phyloP scores from a whole-genome alignment of 1,139 yeast species.

The Pneumocystis canis region DNA sequence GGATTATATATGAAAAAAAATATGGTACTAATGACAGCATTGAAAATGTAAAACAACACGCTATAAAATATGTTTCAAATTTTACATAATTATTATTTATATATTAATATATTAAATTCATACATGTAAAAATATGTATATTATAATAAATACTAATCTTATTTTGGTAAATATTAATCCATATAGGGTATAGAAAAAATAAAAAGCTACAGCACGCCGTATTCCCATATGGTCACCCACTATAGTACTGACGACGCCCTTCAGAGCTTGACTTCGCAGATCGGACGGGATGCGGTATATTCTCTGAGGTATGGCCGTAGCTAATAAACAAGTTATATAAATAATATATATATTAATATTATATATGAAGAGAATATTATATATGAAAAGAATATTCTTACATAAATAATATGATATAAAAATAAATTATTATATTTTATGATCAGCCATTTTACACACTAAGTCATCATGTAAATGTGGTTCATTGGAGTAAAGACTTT shows the following conservation, averaged over 20 bases:
- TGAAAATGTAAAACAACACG: conserved; percentile 82
- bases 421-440: not conserved
- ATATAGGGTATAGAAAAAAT: too few species aligned
- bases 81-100: not conserved
- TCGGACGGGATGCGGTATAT: conserved; percentile 4
- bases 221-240: conserved; percentile 5
- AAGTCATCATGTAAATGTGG: not conserved
- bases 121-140: too few species aligned
- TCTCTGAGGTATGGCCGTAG: conserved; percentile 3
- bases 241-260: conserved; percentile 4
- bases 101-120: too few species aligned
- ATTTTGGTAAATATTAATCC: too few species aligned
- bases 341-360: not conserved
- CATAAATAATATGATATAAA: not conserved
- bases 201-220: not conserved
- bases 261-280: conserved; percentile 4
- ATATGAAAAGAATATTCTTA: not conserved
- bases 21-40: conserved; percentile 53
- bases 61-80: conserved; percentile 50
- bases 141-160: too few species aligned
- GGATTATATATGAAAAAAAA: conserved; percentile 47
- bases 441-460: not conserved
- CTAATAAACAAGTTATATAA: not conserved
- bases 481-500: not conserved
- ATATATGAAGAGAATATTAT: too few species aligned